phyloP scores from a whole-genome alignment of 2,329 filamentous ascomycete species.

The Botryotinia globosa region DNA sequence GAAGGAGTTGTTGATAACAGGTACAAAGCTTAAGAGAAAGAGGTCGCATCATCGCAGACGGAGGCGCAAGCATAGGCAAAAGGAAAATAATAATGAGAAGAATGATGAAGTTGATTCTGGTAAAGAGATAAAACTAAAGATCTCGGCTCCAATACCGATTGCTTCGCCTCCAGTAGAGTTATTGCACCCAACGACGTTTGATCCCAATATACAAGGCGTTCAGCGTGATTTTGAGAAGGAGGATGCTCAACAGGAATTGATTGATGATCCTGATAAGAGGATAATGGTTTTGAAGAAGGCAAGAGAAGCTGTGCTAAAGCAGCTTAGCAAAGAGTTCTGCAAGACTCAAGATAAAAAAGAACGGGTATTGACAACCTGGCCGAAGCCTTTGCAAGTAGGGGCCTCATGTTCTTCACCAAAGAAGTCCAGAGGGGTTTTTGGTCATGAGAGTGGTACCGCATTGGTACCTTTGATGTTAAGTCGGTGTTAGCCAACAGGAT shows the following conservation, averaged over 20 bases:
- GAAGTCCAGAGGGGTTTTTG: slow-evolving; percentile 29
- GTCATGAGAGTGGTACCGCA: slow-evolving; percentile 50
- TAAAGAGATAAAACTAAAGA: slow-evolving; percentile 12
- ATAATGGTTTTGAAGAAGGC: slow-evolving; percentile 55
- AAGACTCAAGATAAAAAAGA: slow-evolving; percentile 32
- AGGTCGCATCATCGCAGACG: slow-evolving; percentile 32
- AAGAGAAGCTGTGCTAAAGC: slow-evolving; percentile 58
- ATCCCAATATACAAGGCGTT: slow-evolving; percentile 51
- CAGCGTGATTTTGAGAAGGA: slow-evolving; percentile 59
- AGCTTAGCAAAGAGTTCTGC: slow-evolving; percentile 54
- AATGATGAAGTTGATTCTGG: slow-evolving; percentile 31
- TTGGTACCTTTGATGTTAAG: slow-evolving; percentile 62
- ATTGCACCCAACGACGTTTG: slow-evolving; percentile 57
- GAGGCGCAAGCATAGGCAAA: slow-evolving; percentile 39
- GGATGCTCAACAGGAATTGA: slow-evolving; percentile 53
- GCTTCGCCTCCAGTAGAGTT: slow-evolving; percentile 36
- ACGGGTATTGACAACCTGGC: neutral
- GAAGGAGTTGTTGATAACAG: slow-evolving; percentile 35
- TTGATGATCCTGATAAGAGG: slow-evolving; percentile 55
- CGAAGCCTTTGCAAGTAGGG: slow-evolving; percentile 11
- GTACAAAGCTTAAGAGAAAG: slow-evolving; percentile 48
- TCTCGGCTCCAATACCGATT: slow-evolving; percentile 34
- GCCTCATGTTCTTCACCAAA: slow-evolving; percentile 28
- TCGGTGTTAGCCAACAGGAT: slow-evolving; percentile 36
- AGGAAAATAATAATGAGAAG: slow-evolving; percentile 26